Evolutionary conservation across 805 yeast species (phyloP), one percentile per base, ranked within the genome.

Genomic region (Kodamaea leandrae): DNA sequence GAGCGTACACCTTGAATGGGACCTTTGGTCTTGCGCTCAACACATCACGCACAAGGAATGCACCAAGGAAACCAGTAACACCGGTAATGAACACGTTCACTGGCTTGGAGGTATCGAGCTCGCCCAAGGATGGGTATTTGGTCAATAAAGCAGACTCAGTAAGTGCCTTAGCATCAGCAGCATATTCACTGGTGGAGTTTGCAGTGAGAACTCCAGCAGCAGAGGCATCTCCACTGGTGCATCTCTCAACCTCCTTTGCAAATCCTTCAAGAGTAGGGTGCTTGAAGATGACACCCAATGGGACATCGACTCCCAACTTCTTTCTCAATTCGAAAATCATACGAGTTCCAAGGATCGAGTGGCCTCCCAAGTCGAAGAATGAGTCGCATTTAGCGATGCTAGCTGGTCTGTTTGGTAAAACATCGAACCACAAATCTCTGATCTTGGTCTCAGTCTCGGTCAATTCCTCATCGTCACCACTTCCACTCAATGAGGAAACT

Each of bases 291-390:
- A 85, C 80, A 3, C 96, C 96, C 46, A 93, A 71, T 17, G 99
- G 97, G 39, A 93, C 70, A 46, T 89, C 96, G 30, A 90, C 76
- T 29, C 78, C 75, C 45, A 90, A 71, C 50, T 75, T 76, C 67
- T 85, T 83, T 60, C 97, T 78, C 52, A 93, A 76, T 51, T 86
- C 90, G 55, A 93, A 93, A 46, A 93, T 91, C 96, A 93, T 89
- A 60, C 95, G 79, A 0, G 99, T 95, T 6, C 98, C 98, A 48
- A 93, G 71, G 54, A 93, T 91, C 1, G 98, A 91, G 64, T 93
- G 99, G 2, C 99, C 99, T 44, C 99, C 99, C 39, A 95, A 69
- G 58, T 93, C 99, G 57, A 93, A 93, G 77, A 93, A 93, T 1
- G 95, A 86, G 61, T 93, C 99, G 2, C 77, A 76, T 24, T 83